Evolutionary conservation across 1,284 basidiomycete genomes (phyloP), one percentile per base, ranked within the genome.

Genomic region (Bondarzewia mesenterica): DNA sequence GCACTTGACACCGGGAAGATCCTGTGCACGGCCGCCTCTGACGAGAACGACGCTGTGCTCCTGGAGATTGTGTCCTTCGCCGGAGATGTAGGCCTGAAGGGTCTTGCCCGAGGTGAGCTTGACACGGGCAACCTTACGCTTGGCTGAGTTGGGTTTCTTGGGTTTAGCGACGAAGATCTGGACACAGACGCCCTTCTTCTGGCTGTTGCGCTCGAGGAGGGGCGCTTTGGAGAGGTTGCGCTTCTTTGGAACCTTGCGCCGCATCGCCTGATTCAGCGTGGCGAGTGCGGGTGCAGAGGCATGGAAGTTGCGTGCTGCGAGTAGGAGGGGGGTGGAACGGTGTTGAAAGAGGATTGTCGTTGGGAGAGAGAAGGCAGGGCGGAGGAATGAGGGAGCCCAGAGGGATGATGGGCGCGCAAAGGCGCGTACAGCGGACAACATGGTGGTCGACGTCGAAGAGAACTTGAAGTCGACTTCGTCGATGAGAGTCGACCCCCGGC

Each of bases 141-240:
- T 93, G 40, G 94, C 94, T 38, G 95, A 99, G 70, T 99, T 99
- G 55, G 96, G 96, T 65, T 99, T 99, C 74, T 94, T 97, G 21
- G 96, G 96, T 62, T 89, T 93, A 58, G 76, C 79, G 41, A 83
- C 89, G 66, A 88, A 87, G 21, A 97, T 81, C 56, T 85, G 81
- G 25, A 84, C 80, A 63, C 90, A 89, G 50, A 97, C 92, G 32
- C 89, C 93, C 65, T 95, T 96, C 58, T 82, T 82, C 69, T 96
- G 93, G 10, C 85, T 88, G 62, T 79, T 85, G 26, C 66, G 72
- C 53, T 87, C 72, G 21, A 97, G 77, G 8, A 93, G 78, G 1
- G 93, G 93, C 4, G 90, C 82, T 60, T 78, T 82, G 18, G 82
- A 75, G 12, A 69, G 55, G 52, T 72, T 77, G 42, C 60, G 65